Base-by-base conservation (phyloP, 106 monocot species). In the Acorus gramineus region DNA sequence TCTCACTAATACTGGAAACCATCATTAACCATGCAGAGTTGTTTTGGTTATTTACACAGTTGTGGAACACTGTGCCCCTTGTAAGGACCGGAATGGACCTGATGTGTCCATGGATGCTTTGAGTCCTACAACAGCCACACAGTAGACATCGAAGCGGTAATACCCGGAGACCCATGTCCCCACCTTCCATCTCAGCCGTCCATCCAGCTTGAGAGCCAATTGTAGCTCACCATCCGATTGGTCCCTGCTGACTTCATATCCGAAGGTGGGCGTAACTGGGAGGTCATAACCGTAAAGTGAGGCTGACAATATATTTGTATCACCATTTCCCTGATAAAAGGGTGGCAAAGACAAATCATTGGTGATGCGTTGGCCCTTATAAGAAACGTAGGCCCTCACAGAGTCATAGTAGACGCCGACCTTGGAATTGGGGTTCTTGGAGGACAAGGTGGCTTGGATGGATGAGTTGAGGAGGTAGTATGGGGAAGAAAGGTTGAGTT, bases 161-260 rank as follows among this genome's bases (percentile, higher is more conserved):
- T 58, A n/a, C 11, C 85, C 75, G 0, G 93, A 89, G 7, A 89
- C 76, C 89, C 85, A 89, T 4, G 52, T 79, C 28, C 80, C 88
- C 2, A 93, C 89, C 76, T 82, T 87, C 88, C 89, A 93, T n/a
- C 89, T 68, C 13, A 93, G 59, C 68, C 60, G 48, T 47, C 93
- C 93, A 12, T 76, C 80, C 4, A 93, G 49, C 66, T 65, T 69
- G 42, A 93, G 52, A 14, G 12, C 48, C 9, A 89, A 28, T 3
- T 60, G 60, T 8, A 84, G 49, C 75, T 46, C 71, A 50, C 84
- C 89, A 9, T 63, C 62, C 2, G 49, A 62, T 74, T 82, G 87
- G 14, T 91, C 82, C 7, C 74, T 55, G 53, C 54, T n/a, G 2
- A 79, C 79, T 66, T 81, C 77, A 52, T 79, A 78, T 1, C 78